These are phyloP conservation scores for Fusarium staphyleae DNA, from an alignment of 2,329 filamentous ascomycete species.

Conservation along the genomic window DNA sequence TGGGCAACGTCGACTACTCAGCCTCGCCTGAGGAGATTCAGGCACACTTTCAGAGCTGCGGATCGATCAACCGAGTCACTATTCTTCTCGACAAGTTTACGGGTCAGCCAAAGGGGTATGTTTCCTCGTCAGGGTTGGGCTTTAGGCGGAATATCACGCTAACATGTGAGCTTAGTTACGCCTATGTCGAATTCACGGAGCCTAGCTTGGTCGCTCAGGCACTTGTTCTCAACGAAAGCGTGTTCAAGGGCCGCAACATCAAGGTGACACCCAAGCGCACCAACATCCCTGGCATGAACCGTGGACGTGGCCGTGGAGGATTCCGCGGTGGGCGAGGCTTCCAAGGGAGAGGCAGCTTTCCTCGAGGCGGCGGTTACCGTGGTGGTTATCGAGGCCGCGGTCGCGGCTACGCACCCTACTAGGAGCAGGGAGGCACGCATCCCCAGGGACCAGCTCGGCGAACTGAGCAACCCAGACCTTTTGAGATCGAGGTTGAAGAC, in stretches of 20 bases:
- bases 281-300: constrained; percentile 92
- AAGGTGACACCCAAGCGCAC: constrained; percentile 97
- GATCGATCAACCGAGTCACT: constrained; percentile 96
- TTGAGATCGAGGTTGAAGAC: constrained; percentile 40
- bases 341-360: constrained; percentile 61
- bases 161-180: constrained; percentile 71
- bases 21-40: constrained; percentile 96
- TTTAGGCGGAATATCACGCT: constrained; percentile 12
- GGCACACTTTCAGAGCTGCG: constrained; percentile 96
- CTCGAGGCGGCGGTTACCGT: constrained; percentile 62
- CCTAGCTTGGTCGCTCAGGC: constrained; percentile 92
- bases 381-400: constrained; percentile 72
- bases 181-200: constrained; percentile 98
- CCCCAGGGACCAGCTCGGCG: constrained; percentile 26
- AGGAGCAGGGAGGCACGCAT: constrained; percentile 48
- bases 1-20: constrained; percentile 98
- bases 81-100: constrained; percentile 98
- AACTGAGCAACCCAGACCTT: constrained; percentile 30
- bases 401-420: constrained; percentile 71
- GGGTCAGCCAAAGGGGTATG: constrained; percentile 98
- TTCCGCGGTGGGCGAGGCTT: constrained; percentile 57
- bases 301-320: constrained; percentile 64
- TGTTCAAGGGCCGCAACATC: constrained; percentile 92
- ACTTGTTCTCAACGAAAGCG: constrained; percentile 92
- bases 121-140: not conserved